These are phyloP conservation scores for Paecilomyces sp. DNA, from an alignment of 2,329 filamentous ascomycete genomes.

Conservation along the genomic window DNA sequence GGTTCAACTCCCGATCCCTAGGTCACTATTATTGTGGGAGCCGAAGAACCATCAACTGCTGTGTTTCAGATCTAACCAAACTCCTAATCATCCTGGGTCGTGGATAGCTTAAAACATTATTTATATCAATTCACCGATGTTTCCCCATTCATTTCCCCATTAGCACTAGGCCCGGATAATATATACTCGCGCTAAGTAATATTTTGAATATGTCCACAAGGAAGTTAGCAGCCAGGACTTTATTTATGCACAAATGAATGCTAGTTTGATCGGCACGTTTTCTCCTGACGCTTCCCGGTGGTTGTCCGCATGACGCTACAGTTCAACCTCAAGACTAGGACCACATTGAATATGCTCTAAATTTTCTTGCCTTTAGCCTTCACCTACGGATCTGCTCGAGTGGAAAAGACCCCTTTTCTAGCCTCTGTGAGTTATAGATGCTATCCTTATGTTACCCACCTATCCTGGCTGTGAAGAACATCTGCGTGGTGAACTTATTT, in stretches of 20 bases:
- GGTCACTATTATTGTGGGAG: not conserved
- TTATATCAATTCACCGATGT: too few relatives aligned
- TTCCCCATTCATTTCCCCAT: not conserved
- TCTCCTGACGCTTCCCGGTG: not conserved
- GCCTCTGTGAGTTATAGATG: not conserved
- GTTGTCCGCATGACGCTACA: not conserved
- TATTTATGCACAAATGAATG: not conserved
- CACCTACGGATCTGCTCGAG: constrained; percentile 3
- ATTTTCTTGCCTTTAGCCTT: constrained; percentile 16
- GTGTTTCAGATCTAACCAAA: not conserved
- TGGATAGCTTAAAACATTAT: too few relatives aligned
- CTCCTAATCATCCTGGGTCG: not conserved
- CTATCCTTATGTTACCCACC: not conserved
- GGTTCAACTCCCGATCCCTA: not conserved
- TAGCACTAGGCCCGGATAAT: not conserved
- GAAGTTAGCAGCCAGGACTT: not conserved
- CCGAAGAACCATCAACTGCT: not conserved
- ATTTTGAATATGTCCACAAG: not conserved
- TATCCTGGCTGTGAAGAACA: not conserved
- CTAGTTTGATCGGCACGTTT: not conserved
- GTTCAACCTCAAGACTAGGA: not conserved
- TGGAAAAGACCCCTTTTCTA: not conserved
- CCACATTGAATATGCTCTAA: not conserved
- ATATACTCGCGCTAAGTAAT: not conserved
- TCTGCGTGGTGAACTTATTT: not conserved